Conservation (phyloP, 1,284 basidiomycete genomes). For the Leccinum cinnamomeum region DNA sequence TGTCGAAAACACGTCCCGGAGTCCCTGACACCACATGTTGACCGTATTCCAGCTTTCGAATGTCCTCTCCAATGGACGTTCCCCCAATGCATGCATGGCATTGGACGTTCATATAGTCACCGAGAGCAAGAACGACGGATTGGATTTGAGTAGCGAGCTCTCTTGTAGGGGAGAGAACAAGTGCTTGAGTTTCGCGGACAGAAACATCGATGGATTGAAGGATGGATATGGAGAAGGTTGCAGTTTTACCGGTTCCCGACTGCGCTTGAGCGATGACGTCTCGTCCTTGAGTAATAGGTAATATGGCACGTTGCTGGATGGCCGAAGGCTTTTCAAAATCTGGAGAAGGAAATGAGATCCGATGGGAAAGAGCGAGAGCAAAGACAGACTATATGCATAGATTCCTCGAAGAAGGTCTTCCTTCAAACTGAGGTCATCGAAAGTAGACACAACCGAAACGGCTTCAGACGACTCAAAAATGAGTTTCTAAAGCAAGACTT, state of each 20-base stretch:
- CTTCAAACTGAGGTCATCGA: constrained; percentile 93
- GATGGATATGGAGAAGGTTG: constrained; percentile 94
- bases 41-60: constrained; percentile 96
- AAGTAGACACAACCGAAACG: constrained; percentile 82
- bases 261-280: constrained; percentile 99
- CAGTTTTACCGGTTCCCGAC: constrained; percentile 99
- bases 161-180: constrained; percentile 93
- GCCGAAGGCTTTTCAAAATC: constrained; percentile 99
- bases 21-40: constrained; percentile 98
- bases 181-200: constrained; percentile 94
- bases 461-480: constrained; percentile 98
- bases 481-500: constrained; percentile 64
- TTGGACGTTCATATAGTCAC: constrained; percentile 99
- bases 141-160: constrained; percentile 98
- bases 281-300: constrained; percentile 92
- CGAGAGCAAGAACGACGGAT: constrained; percentile 95
- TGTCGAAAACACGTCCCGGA: constrained; percentile 98
- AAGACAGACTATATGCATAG: constrained; percentile 92
- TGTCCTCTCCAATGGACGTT: constrained; percentile 97
- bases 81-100: constrained; percentile 99
- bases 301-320: constrained; percentile 97
- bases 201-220: constrained; percentile 96
- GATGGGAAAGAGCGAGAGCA: neutral
- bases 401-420: constrained; percentile 96
- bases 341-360: constrained; percentile 34